These are phyloP conservation scores for Colletotrichum cereale DNA, from an alignment of 2,329 filamentous ascomycete genomes.

Conservation along the genomic window DNA sequence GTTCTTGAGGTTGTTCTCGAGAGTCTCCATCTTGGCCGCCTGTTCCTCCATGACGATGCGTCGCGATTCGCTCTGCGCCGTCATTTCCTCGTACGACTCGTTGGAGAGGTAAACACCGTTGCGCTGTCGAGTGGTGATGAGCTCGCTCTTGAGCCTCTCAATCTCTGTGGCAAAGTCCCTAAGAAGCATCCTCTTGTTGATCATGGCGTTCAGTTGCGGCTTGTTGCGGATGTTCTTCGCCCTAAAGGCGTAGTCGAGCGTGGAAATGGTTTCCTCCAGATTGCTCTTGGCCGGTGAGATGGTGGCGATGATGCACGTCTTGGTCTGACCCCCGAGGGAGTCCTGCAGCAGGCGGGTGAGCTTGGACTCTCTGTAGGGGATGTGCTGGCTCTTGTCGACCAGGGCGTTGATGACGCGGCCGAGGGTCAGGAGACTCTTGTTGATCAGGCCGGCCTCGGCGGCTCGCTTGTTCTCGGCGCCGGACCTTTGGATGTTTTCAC, in stretches of 20 bases:
- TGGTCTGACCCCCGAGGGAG: constrained; percentile 93
- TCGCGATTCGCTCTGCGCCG: constrained; percentile 89
- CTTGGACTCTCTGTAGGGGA: constrained; percentile 94
- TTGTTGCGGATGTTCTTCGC: constrained; percentile 99
- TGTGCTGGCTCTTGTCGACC: constrained; percentile 89
- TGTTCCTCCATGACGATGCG: constrained; percentile 94
- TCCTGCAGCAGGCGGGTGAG: constrained; percentile 80
- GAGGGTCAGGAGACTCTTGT: constrained; percentile 95
- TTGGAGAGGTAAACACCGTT: constrained; percentile 96
- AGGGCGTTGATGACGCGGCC: constrained; percentile 98
- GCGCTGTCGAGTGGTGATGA: constrained; percentile 91
- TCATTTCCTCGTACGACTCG: constrained; percentile 91
- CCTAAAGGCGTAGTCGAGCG: constrained; percentile 95
- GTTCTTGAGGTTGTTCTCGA: constrained; percentile 90
- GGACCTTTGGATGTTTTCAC: constrained; percentile 96
- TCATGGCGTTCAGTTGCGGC: constrained; percentile 90
- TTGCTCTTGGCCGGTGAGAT: constrained; percentile 95
- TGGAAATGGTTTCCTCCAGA: constrained; percentile 97
- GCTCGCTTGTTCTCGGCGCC: constrained; percentile 98
- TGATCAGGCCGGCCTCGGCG: constrained; percentile 94
- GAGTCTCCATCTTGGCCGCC: constrained; percentile 88
- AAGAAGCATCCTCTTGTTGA: constrained; percentile 93
- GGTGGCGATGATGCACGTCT: constrained; percentile 98
- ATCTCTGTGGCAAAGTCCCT: constrained; percentile 93
- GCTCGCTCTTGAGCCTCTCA: constrained; percentile 91